Percentiles rank a stretch among this genome's conserved stretches.
These are phyloP conservation scores for Geotrichum ghanense DNA, from an alignment of 805 yeast genomes.

Conservation along the genomic window DNA sequence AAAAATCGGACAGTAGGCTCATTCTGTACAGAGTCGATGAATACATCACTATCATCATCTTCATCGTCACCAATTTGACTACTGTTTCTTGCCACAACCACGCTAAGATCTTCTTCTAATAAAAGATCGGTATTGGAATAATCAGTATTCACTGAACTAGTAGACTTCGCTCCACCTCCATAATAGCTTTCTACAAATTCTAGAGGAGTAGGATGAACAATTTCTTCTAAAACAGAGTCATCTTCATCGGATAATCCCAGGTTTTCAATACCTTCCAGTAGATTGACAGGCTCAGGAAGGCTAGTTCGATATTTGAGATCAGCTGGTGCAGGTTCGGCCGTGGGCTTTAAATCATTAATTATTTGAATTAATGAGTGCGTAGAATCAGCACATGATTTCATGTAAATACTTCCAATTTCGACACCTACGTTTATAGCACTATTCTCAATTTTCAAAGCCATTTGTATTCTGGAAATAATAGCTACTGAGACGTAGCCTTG, in stretches of 20 bases:
- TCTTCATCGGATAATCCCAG: constrained; percentile 25
- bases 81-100: constrained; percentile 15
- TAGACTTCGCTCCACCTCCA: constrained; percentile 14
- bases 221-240: constrained; percentile 17
- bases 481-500: constrained; percentile 49
- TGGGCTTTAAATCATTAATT: constrained; percentile 60
- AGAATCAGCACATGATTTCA: constrained; percentile 65
- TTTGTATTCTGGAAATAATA: constrained; percentile 23
- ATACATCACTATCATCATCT: not conserved
- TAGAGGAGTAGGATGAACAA: constrained; percentile 14
- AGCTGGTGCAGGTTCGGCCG: constrained; percentile 42
- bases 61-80: not conserved
- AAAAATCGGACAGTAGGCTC: constrained; percentile 8
- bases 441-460: constrained; percentile 26
- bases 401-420: constrained; percentile 10
- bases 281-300: constrained; percentile 27
- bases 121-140: constrained; percentile 20
- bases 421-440: constrained; percentile 11
- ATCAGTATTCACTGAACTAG: constrained; percentile 8
- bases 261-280: constrained; percentile 33
- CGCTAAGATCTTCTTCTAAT: constrained; percentile 23
- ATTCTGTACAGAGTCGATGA: constrained; percentile 3
- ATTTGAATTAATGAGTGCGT: constrained; percentile 58
- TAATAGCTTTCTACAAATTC: constrained; percentile 25
- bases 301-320: constrained; percentile 43